A percentile compares a stretch with the other conserved stretches of the same genome.
Conservation (phyloP, 805 yeast species). For the Diddensiella caesifluorescens region DNA sequence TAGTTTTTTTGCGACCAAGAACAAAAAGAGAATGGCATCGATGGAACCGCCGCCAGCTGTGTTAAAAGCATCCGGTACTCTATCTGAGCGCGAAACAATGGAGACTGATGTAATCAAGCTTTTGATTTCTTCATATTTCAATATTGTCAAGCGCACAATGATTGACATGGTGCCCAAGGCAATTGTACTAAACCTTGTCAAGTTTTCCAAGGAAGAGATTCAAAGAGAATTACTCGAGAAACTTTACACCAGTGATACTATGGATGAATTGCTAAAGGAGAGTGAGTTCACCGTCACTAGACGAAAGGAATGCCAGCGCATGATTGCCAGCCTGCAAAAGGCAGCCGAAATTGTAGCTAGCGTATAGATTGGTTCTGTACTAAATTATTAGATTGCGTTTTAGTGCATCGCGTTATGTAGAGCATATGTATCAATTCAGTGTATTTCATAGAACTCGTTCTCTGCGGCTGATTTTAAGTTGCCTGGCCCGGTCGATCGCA, state of each 20-base stretch:
- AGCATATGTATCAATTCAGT: too few species aligned
- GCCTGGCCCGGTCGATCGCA: too few species aligned
- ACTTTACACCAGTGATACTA: conserved; percentile 64
- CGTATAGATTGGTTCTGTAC: conserved; percentile 36
- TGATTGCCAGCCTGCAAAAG: conserved; percentile 86
- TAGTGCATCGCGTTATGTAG: too few species aligned
- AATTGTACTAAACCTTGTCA: conserved; percentile 85
- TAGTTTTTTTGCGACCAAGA: conserved; percentile 86
- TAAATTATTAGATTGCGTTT: not conserved
- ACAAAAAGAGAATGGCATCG: conserved; percentile 86
- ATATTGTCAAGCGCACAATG: conserved; percentile 88
- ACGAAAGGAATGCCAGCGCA: conserved; percentile 88
- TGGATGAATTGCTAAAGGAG: conserved; percentile 79
- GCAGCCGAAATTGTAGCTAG: conserved; percentile 87
- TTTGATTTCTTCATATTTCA: conserved; percentile 82
- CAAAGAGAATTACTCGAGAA: conserved; percentile 87
- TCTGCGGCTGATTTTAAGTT: too few species aligned
- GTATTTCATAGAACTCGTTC: too few species aligned
- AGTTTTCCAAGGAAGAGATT: conserved; percentile 75
- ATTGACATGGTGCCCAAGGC: conserved; percentile 95
- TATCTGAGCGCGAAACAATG: conserved; percentile 93
- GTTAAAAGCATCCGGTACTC: conserved; percentile 82
- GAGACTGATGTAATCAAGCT: conserved; percentile 97
- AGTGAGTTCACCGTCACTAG: conserved; percentile 89
- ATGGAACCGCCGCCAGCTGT: conserved; percentile 98